Conservation (phyloP, 2,329 filamentous ascomycete genomes). For the Colletotrichum navitas region DNA sequence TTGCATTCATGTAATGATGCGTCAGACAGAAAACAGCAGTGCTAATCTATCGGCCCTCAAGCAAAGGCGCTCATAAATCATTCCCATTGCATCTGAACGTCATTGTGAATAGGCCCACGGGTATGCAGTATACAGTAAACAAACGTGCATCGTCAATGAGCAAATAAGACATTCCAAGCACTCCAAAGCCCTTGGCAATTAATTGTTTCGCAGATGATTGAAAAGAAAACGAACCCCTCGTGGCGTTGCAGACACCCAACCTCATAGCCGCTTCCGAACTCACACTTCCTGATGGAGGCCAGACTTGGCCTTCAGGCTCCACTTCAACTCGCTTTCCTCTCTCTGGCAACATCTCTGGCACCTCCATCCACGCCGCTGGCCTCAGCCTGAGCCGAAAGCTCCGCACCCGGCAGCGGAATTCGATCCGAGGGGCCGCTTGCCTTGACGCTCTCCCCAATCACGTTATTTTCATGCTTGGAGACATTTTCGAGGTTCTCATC, state of each 20-base stretch:
- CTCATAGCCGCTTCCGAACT: background rate
- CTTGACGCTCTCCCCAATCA: constrained; percentile 45
- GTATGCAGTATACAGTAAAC: background rate
- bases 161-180: background rate
- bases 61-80: background rate
- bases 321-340: constrained; percentile 56
- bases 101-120: background rate
- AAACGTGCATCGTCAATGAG: background rate
- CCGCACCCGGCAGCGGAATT: constrained; percentile 69
- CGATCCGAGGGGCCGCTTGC: constrained; percentile 55
- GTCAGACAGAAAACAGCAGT: background rate
- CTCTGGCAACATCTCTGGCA: constrained; percentile 60
- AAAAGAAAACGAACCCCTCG: background rate
- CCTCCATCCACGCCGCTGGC: constrained; percentile 59
- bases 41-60: no score
- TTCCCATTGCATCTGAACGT: background rate
- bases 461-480: constrained; percentile 32
- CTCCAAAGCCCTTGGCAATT: background rate
- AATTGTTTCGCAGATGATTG: background rate
- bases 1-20: background rate
- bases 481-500: constrained; percentile 38
- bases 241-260: no score
- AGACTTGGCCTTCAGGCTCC: background rate
- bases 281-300: background rate
- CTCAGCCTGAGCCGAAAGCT: constrained; percentile 50